Conservation (phyloP, 208 protist genomes). For the Leishmania aethiopica region DNA sequence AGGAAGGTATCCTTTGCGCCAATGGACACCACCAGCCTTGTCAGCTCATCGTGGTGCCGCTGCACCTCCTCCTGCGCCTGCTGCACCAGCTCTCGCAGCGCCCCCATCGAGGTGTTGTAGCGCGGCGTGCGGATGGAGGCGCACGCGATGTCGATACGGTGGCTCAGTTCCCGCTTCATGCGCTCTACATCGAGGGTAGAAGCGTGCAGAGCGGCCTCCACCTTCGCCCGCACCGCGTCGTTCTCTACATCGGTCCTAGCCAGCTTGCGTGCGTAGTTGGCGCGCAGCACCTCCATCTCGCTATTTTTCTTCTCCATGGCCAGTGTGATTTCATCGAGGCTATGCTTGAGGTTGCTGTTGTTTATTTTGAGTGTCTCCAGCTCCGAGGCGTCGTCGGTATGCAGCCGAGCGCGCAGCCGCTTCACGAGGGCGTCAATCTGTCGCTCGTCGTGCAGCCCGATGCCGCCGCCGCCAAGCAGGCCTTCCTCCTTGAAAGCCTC, state of each 20-base stretch:
- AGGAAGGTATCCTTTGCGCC: constrained; percentile 76
- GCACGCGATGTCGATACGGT: constrained; percentile 71
- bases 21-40: constrained; percentile 77
- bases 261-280: constrained; percentile 54
- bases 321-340: constrained; percentile 55
- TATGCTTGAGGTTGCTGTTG: constrained; percentile 53
- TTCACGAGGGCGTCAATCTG: constrained; percentile 41
- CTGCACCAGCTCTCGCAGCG: constrained; percentile 61
- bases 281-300: constrained; percentile 64
- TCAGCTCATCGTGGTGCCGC: constrained; percentile 70
- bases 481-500: constrained; percentile 46
- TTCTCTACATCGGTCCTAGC: constrained; percentile 68
- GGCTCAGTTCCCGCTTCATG: constrained; percentile 76
- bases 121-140: constrained; percentile 68
- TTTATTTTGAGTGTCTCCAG: constrained; percentile 42
- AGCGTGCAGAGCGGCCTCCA: constrained; percentile 52
- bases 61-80: constrained; percentile 73
- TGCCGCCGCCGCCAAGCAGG: constrained; percentile 29
- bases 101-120: constrained; percentile 76
- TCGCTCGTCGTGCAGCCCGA: constrained; percentile 21
- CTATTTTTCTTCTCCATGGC: constrained; percentile 59
- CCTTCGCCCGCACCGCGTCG: constrained; percentile 59
- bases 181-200: constrained; percentile 61
- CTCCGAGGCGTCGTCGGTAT: constrained; percentile 54
- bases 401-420: constrained; percentile 41